Evolutionary conservation across 306 rosid species (phyloP).

Genomic region (Castanea crenata): DNA sequence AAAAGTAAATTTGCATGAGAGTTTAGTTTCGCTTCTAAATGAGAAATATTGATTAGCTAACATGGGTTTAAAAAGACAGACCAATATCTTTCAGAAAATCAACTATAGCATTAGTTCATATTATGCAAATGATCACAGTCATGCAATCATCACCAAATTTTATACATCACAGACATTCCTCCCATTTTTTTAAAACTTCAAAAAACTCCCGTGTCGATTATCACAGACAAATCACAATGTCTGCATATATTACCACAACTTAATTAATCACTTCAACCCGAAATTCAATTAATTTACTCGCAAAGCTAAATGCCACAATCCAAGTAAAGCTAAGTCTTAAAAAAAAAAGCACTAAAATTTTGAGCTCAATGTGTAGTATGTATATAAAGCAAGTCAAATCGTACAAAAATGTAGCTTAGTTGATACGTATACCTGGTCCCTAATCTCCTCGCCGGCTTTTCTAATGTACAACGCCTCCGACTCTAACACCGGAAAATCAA

Average conservation of each 20-base stretch:
- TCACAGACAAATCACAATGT: background rate
- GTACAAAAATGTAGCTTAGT: background rate
- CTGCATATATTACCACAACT: background rate
- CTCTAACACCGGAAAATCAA: conserved; percentile 93
- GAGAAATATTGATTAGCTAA: background rate
- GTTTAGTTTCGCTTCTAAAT: background rate
- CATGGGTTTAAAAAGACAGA: background rate
- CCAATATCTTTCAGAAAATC: background rate
- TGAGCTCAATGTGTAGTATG: background rate
- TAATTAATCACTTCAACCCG: background rate
- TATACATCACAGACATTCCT: background rate
- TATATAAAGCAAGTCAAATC: background rate
- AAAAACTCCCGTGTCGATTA: background rate
- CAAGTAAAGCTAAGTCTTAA: background rate
- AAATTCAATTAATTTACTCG: background rate
- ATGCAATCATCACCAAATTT: background rate
- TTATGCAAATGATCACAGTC: background rate
- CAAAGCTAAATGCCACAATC: background rate
- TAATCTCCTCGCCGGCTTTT: conserved; percentile 96
- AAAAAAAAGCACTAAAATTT: background rate
- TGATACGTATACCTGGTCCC: conserved; percentile 63
- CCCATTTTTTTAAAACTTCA: background rate
- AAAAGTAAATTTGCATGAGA: background rate
- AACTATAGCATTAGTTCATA: background rate
- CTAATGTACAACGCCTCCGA: conserved; percentile 79